Evolutionary conservation across 768 basidiomycete genomes (phyloP), one percentile per base, ranked within the genome.

Genomic region (Hypsizygus marmoreus): DNA sequence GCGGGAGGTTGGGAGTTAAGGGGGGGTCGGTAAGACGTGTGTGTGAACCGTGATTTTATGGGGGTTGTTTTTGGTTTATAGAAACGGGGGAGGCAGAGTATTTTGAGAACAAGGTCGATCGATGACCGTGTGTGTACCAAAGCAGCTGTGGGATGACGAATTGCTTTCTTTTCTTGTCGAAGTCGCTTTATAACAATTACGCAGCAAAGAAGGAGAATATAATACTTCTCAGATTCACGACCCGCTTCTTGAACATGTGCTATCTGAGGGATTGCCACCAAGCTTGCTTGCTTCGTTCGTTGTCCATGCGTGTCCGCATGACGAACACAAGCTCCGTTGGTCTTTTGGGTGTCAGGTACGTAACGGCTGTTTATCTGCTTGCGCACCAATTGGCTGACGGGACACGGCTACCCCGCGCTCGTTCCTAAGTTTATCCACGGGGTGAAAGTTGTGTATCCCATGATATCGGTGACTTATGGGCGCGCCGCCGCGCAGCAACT

Each of bases 71-170:
- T 56, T 43, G 55, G 43, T 46, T 49, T 56, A 56, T 50, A 54
- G 57, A 55, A 35, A 49, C 45, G 45, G 42, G 43, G 37, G 36
- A 34, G 45, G 49, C 26, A 43, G 43, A 49, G 41, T 49, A 33
- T 50, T 40, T 47, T 52, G 50, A 44, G 42, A 47, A 51, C 40
- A 48, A 22, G 49, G 42, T 41, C 11, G 45, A 45, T 54, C 42
- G 36, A 41, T 52, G 43, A 46, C 43, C 42, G 45, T 57, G 45
- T 51, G 49, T 56, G 45, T 56, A 56, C 36, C 45, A 57, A 54
- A 45, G 48, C 48, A 54, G 34, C 33, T 29, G 32, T 40, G 53
- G 44, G 33, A 30, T 33, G 42, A 47, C 43, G 24, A 16, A 38
- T 39, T 32, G 43, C 33, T n/a, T 35, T 17, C 44, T 30, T 40